A percentile compares a stretch with the other conserved stretches of the same genome.
phyloP scores from a whole-genome alignment of 202 grass and related monocot species.

The Cymbopogon flexuosus region DNA sequence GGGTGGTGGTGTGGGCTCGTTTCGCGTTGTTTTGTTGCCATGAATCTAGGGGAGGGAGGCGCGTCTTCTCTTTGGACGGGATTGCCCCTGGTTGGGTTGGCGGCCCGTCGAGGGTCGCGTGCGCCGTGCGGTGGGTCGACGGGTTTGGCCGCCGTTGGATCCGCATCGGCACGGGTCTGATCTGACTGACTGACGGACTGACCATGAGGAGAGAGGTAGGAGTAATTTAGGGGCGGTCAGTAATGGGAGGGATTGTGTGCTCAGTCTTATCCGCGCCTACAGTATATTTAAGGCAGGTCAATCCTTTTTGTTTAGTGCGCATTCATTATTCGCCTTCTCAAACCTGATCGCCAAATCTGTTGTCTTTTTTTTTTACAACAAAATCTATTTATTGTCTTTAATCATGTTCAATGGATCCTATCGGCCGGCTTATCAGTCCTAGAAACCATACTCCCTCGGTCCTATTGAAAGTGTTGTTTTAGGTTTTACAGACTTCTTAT shows the following conservation, averaged over 20 bases:
- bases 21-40: slow-evolving; percentile 17
- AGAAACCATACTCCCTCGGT: too few species aligned
- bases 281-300: slow-evolving; percentile 6
- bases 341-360: background rate
- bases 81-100: slow-evolving; percentile 37
- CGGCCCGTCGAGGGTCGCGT: slow-evolving; percentile 34
- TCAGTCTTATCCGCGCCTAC: background rate
- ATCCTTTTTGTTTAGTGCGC: background rate
- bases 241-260: background rate
- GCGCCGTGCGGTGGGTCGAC: background rate
- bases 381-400: too few species aligned
- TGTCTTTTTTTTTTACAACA: too few species aligned
- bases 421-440: too few species aligned
- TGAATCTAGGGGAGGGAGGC: slow-evolving; percentile 22
- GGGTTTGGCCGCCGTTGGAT: slow-evolving; percentile 33
- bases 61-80: slow-evolving; percentile 28
- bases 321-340: background rate
- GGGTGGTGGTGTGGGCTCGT: background rate
- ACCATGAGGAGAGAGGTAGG: too few species aligned
- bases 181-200: too few species aligned
- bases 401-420: too few species aligned
- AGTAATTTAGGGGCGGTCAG: background rate
- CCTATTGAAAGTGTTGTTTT: too few species aligned
- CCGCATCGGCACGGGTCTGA: slow-evolving; percentile 16
- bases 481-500: too few species aligned